A percentile compares a stretch with the other conserved stretches of the same genome.
These are phyloP conservation scores for Cytospora chrysosperma DNA, from an alignment of 2,329 filamentous ascomycete species.

Conservation along the genomic window DNA sequence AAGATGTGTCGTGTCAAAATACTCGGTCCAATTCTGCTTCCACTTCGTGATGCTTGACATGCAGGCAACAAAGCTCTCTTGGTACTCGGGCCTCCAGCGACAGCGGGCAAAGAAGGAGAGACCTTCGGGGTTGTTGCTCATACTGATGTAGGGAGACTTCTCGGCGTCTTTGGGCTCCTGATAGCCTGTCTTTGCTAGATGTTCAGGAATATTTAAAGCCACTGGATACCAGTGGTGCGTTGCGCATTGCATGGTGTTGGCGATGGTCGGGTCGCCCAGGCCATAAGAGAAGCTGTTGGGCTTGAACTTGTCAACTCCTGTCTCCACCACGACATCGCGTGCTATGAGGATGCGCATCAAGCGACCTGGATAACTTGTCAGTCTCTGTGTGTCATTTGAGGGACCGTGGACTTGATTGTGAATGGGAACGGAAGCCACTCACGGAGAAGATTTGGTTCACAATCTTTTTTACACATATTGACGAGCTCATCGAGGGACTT, in stretches of 20 bases:
- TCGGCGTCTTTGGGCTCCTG: constrained; percentile 31
- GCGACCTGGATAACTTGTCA: constrained; percentile 26
- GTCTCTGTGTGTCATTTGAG: background rate
- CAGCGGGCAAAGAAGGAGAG: constrained; percentile 37
- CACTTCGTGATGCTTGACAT: constrained; percentile 37
- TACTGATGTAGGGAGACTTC: constrained; percentile 27
- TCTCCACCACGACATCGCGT: constrained; percentile 34
- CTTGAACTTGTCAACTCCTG: constrained; percentile 31
- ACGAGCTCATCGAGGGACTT: constrained; percentile 34
- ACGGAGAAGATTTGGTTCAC: constrained; percentile 33
- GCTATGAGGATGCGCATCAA: constrained; percentile 33
- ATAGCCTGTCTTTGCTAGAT: constrained; percentile 35
- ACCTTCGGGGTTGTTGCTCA: constrained; percentile 23
- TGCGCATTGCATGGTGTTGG: constrained; percentile 26
- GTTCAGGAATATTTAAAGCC: constrained; percentile 30
- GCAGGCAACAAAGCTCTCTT: constrained; percentile 36
- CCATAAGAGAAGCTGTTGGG: constrained; percentile 34
- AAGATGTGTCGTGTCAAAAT: constrained; percentile 30
- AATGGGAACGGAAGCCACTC: too few relatives aligned
- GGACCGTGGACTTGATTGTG: too few relatives aligned
- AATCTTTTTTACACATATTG: constrained; percentile 26
- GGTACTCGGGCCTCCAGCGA: constrained; percentile 31
- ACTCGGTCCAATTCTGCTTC: constrained; percentile 35
- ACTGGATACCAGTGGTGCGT: background rate
- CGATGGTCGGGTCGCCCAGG: constrained; percentile 31